These are phyloP conservation scores for Fraxinus quadrangulata DNA, from an alignment of 257 asterid genomes.

Conservation along the genomic window DNA sequence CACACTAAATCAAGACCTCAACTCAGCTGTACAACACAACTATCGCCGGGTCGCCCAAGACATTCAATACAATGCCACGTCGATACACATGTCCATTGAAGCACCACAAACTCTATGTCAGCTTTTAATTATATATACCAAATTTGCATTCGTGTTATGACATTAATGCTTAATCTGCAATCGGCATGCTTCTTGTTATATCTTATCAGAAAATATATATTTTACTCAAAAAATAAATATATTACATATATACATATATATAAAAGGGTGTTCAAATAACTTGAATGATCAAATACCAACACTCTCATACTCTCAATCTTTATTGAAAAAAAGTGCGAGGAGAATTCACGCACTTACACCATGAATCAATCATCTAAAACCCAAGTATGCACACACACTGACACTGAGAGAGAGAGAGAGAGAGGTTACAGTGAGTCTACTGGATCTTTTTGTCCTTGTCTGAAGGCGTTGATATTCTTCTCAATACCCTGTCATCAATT, in stretches of 20 bases:
- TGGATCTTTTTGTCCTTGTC: constrained; percentile 77
- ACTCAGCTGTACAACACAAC: background rate
- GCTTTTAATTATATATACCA: background rate
- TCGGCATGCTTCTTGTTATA: background rate
- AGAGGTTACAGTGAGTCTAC: constrained; percentile 44
- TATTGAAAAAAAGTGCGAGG: background rate
- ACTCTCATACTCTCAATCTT: background rate
- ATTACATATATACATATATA: too few species aligned
- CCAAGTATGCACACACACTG: background rate
- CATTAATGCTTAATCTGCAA: background rate
- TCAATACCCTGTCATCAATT: constrained; percentile 52
- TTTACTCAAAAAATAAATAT: too few species aligned
- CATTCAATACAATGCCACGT: background rate
- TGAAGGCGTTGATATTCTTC: constrained; percentile 50
- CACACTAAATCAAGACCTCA: background rate
- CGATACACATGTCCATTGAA: background rate
- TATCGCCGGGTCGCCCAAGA: background rate
- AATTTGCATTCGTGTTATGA: background rate
- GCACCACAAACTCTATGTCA: background rate
- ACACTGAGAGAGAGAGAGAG: constrained; percentile 5
- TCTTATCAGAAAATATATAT: background rate
- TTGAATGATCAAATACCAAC: background rate
- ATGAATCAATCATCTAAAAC: background rate
- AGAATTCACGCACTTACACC: background rate
- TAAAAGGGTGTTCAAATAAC: background rate